Evolutionary conservation across 768 basidiomycete species (phyloP), one percentile per base, ranked within the genome.

Genomic region (Candolleomyces eurysporus): DNA sequence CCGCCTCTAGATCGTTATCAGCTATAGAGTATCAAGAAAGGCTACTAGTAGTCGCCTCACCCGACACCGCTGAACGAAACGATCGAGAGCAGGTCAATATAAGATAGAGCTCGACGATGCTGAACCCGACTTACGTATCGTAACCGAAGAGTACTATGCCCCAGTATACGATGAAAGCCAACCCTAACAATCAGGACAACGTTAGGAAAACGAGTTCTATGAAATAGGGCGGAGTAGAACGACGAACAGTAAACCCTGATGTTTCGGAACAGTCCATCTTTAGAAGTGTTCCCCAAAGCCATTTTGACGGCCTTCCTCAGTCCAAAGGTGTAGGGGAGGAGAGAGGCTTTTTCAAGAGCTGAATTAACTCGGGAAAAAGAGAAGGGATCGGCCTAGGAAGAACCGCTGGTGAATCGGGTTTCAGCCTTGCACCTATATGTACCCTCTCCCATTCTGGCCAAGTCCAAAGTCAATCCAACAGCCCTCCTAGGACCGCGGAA

Each of bases 61-160:
- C 64, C 68, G 62, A 69, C 65, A 63, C 73, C 73, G 17, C 73
- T 74, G 48, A 19, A 52, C 45, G 42, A 46, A 48, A 42, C 56
- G 46, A 53, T 54, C 26, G 48, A 48, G 26, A 57, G 30, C 50
- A 54, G 52, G 50, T 50, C 52, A 57, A 43, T 39, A 45, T 17
- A 21, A 14, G 6, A 46, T 45, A 32, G 36, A 36, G 36, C 36
- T 45, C 51, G 17, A 48, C 46, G 43, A 49, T 46, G 32, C 39
- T 52, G 57, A 39, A 46, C 48, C 43, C 45, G n/a, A 79, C 83
- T 60, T 67, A 87, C 84, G 87, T 86, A 70, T 90, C 90, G 66
- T 91, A 92, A 66, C 91, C 91, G 68, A 93, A 93, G 17, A 92
- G 77, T n/a, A 92, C 75, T 62, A 90, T 90, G 0, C 90, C 90